Evolutionary conservation across 176 grass and related monocot genomes (phyloP).

Genomic region (Stipa capillata): DNA sequence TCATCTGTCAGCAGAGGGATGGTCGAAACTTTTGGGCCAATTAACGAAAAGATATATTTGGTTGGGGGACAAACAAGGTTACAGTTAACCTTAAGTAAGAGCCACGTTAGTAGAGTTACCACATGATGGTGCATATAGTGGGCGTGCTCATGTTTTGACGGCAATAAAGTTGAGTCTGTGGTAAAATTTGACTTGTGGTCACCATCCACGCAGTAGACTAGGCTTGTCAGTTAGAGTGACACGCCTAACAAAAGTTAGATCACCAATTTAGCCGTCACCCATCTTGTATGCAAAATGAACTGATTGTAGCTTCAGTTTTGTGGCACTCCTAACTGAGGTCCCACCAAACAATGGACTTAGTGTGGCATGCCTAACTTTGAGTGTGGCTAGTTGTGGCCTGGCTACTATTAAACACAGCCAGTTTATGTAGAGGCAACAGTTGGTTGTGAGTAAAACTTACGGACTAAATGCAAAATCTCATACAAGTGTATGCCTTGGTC

Average conservation of each 20-base stretch:
- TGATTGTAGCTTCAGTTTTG: slow-evolving; percentile 29
- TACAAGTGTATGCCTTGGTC: slow-evolving; percentile 5
- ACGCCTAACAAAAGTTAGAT: slow-evolving; percentile 19
- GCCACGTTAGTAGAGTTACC: neutral
- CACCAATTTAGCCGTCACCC: slow-evolving; percentile 15
- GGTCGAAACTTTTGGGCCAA: neutral
- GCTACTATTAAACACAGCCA: neutral
- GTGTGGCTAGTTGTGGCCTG: neutral
- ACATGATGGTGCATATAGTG: neutral
- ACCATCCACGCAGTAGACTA: neutral
- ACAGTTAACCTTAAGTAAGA: neutral
- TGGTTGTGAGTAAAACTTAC: neutral
- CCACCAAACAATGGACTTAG: neutral
- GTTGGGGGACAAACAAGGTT: neutral
- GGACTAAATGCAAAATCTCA: neutral
- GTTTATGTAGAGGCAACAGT: neutral
- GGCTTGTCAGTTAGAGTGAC: neutral
- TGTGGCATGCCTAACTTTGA: neutral
- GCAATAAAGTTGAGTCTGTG: slow-evolving; percentile 5
- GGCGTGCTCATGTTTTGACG: neutral
- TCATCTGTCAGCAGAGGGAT: neutral
- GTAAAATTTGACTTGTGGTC: slow-evolving; percentile 10
- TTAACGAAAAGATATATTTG: neutral
- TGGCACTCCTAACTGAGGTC: slow-evolving; percentile 25
- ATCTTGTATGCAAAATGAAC: slow-evolving; percentile 14